Base-by-base conservation (phyloP, 768 basidiomycete species). In the Mycena haematopus region DNA sequence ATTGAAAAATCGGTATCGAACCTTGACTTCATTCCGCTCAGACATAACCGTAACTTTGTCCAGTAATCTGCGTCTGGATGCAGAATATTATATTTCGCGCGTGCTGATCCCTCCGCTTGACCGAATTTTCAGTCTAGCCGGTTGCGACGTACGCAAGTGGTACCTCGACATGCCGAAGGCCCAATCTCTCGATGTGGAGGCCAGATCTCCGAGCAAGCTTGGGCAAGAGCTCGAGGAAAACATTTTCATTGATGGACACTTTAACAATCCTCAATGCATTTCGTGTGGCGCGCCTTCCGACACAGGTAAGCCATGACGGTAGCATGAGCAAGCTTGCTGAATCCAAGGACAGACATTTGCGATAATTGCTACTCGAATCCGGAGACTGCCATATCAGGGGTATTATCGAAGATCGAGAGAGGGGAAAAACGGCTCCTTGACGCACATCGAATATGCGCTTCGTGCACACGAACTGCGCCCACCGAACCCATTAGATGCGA, bases 81-180 rank as follows among this genome's bases (percentile, higher is more conserved):
- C 88, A 6, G 73, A 81, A 13, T 97, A 98, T 73, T 99, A 99
- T 73, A 96, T 99, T 69, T 83, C 85, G 0, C 81, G 85, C 47
- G 88, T 95, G 17, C 81, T 99, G 49, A 93, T 99, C 46, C 94
- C 93, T 10, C 95, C 96, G 0, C 73, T 99, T 65, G 91, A 92
- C 61, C 85, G 97, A 49, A 85, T 99, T 47, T 93, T 99, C 80
- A 94, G 90, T 62, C 85, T 99, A 24, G 81, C 96, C 35, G 96
- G 96, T 17, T 94, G 90, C 10, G 91, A 97, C 71, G 88, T 96
- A 27, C 83, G 84, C 55, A 78, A 81, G 45, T 99, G 96, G 96
- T 98, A 87, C 70, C 82, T 89, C 52, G 88, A 90, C 29, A 95
- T 96, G 93, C 92, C 93, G 2, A 87, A 86, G 72, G 77, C 70